Evolutionary conservation across 352 stramenopile species (phyloP), one percentile per base, ranked within the genome.

Genomic region (Phytophthora pisi): DNA sequence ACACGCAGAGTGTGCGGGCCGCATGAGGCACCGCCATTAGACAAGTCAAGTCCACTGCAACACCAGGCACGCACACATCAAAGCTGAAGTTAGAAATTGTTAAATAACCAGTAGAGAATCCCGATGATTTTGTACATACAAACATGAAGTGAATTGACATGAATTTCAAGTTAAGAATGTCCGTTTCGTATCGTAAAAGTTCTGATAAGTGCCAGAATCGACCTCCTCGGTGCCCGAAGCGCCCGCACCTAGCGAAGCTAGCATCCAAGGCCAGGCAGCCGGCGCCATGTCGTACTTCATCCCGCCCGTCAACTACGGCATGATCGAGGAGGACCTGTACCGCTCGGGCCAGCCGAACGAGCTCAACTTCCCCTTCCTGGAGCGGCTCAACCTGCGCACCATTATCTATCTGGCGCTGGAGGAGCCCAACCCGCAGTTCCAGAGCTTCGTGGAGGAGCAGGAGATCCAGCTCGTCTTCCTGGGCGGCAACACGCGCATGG

Each of bases 321-420:
- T 97, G 83, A 90, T 98, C 42, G 89, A 97, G 56, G 90, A 97
- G 66, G 90, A 96, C 55, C 68, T 98, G 24, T 97, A 98, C 67
- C 87, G 92, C 40, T 97, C 87, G 6, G 91, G 86, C 6, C 86
- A 96, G 65, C 91, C 92, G 10, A 97, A 92, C 59, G 92, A 98
- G 74, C 88, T 98, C 55, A 98, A 97, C 70, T 97, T 96, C 64
- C 90, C 91, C 18, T 98, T 97, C 65, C 75, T 98, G 8, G 92
- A 98, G 76, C 86, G 90, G 16, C 74, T 98, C 30, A 88, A 92
- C 64, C 75, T 97, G 69, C 87, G 88, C 54, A 97, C 83, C 51
- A 97, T 98, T 64, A 90, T 98, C 55, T 98, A 97, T 78, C 72
- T 98, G 57, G 91, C 88, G 43, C 84, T 92, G 15, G 90, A 97